Conservation (phyloP, 371 early-diverging fungal species). For the Chytridium lagenaria region DNA sequence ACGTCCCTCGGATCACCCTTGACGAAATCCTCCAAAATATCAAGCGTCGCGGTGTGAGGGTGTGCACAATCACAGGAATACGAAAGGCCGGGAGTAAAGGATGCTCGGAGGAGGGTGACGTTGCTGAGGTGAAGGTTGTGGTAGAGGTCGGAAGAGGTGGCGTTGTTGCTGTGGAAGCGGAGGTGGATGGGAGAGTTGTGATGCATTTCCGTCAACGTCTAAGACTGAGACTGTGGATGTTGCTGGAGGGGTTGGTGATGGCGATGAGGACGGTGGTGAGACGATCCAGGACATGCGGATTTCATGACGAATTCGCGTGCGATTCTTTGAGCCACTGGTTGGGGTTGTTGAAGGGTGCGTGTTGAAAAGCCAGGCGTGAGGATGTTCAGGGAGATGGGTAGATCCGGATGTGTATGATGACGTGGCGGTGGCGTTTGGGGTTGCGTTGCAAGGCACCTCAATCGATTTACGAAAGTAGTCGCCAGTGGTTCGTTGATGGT, state of each 20-base stretch:
- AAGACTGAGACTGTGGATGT: neutral
- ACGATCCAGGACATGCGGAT: neutral
- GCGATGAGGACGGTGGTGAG: neutral
- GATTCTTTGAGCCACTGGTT: neutral
- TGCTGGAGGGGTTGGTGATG: neutral
- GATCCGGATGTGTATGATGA: neutral
- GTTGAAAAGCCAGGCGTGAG: neutral
- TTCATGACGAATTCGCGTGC: conserved; percentile 3
- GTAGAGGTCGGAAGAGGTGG: conserved; percentile 28
- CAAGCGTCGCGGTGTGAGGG: neutral
- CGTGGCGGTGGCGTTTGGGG: neutral
- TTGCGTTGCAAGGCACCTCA: neutral
- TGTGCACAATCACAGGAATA: neutral
- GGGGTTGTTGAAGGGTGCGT: neutral
- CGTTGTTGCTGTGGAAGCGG: conserved; percentile 16
- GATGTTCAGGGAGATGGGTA: neutral
- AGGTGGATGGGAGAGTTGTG: neutral
- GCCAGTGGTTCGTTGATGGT: neutral
- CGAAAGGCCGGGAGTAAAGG: neutral
- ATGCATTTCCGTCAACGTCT: too few relatives aligned
- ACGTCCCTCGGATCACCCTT: neutral
- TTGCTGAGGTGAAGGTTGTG: conserved; percentile 21
- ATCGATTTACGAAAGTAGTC: conserved; percentile 9
- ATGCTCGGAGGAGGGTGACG: conserved; percentile 26
- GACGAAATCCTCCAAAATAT: conserved; percentile 1